Evolutionary conservation across 257 asterid genomes (phyloP).

Genomic region (Solanum rostratum): DNA sequence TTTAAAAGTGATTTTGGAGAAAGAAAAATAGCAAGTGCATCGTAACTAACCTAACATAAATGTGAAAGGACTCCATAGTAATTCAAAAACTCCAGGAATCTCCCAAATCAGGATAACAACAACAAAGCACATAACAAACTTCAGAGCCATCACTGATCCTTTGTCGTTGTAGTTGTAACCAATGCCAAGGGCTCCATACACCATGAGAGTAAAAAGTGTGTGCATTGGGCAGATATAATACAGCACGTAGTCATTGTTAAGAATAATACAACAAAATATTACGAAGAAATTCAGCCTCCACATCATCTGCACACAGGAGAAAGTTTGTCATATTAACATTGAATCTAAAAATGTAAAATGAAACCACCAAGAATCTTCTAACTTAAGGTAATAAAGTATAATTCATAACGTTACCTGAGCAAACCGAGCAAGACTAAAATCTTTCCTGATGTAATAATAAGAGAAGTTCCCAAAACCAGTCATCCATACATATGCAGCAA

Average conservation of each 20-base stretch:
- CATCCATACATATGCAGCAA: slow-evolving; percentile 99
- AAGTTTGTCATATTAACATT: not conserved
- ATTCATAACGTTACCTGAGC: slow-evolving; percentile 54
- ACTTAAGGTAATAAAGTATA: not conserved
- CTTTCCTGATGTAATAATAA: slow-evolving; percentile 86
- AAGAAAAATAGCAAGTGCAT: not conserved
- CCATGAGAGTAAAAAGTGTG: slow-evolving; percentile 95
- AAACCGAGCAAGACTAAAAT: slow-evolving; percentile 88
- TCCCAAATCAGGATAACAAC: slow-evolving; percentile 94
- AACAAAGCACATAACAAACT: slow-evolving; percentile 52
- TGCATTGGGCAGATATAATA: slow-evolving; percentile 99
- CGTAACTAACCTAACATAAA: slow-evolving; percentile 53
- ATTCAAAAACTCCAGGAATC: slow-evolving; percentile 86
- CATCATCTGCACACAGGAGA: slow-evolving; percentile 83
- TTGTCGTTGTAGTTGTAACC: slow-evolving; percentile 87
- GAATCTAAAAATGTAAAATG: not conserved
- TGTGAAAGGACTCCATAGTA: slow-evolving; percentile 74
- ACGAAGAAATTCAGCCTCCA: slow-evolving; percentile 98
- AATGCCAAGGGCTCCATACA: slow-evolving; percentile 95
- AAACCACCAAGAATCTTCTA: not conserved
- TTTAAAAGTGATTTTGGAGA: not conserved
- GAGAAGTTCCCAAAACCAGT: slow-evolving; percentile 99
- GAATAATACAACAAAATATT: slow-evolving; percentile 77
- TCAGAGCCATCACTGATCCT: slow-evolving; percentile 71
- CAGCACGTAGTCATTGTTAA: slow-evolving; percentile 83